Base-by-base conservation (phyloP, 768 basidiomycete genomes). In the Termitomyces sp. region DNA sequence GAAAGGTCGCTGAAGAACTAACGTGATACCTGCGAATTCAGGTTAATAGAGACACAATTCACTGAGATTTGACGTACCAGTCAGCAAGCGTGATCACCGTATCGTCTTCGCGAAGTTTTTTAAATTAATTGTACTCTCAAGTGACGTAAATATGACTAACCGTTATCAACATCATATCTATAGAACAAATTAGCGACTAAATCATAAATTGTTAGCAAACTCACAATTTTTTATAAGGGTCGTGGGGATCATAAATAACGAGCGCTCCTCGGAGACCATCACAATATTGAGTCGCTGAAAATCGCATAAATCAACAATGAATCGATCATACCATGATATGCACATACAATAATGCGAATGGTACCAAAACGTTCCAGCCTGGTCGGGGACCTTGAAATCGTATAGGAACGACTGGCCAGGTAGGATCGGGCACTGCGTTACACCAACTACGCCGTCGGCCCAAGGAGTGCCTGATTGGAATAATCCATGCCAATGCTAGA, bases 71-170 rank as follows among this genome's bases (percentile, higher is more conserved):
- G n/a, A 43, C 60, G 28, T 59, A 79, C 81, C 81, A 82, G 45
- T 83, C 81, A 0, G 78, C 68, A 33, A 82, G 69, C 0, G 81
- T 80, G 55, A 82, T 79, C 3, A 82, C 65, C 0, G 81, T 81
- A 6, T 8, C 59, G 51, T 68, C 75, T 73, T 24, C 18, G 50
- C 35, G 44, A 24, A 43, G 54, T 8, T 2, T 26, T 22, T 55
- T n/a, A 10, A n/a, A n/a, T 18, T n/a, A 7, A 4, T 52, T 22
- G 40, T 16, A 1, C 5, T 26, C 30, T 30, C 7, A 30, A 49
- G 18, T 26, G 45, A 44, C 30, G 7, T 30, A 44, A 13, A 22
- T 5, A 11, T 20, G 10, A 57, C 64, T 57, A 40, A 67, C 69
- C 70, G 60, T 75, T 66, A 55, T 78, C 72, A 33, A 71, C 26